Evolutionary conservation across 495 filamentous ascomycete genomes (phyloP).

Genomic region (Penicillium parvum): DNA sequence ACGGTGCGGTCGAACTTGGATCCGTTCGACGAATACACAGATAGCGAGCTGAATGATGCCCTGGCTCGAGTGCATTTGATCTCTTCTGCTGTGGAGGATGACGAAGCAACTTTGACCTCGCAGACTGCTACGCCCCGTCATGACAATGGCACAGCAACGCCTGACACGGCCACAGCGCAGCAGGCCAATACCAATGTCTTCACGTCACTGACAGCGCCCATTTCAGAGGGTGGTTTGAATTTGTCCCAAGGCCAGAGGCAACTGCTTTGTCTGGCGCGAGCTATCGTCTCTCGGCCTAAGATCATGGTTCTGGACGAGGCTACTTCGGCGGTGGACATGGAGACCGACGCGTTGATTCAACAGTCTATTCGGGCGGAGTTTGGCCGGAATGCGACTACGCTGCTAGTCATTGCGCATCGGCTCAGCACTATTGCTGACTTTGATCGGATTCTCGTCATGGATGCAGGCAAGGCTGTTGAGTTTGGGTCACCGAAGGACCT

Average conservation of each 20-base stretch:
- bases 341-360: constrained; percentile 79
- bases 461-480: constrained; percentile 69
- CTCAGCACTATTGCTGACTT: constrained; percentile 84
- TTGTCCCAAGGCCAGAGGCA: constrained; percentile 86
- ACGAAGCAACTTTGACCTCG: constrained; percentile 32
- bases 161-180: constrained; percentile 17
- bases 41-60: constrained; percentile 68
- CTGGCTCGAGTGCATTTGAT: constrained; percentile 74
- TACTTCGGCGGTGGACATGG: constrained; percentile 84
- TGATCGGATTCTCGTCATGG: constrained; percentile 77
- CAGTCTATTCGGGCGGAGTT: constrained; percentile 78
- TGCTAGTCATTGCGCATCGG: constrained; percentile 86
- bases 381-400: constrained; percentile 57
- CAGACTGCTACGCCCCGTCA: constrained; percentile 25
- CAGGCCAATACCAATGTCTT: constrained; percentile 61
- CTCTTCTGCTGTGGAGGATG: constrained; percentile 28
- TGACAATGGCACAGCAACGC: constrained; percentile 22
- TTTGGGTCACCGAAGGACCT: constrained; percentile 67
- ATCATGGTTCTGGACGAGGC: constrained; percentile 91
- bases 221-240: constrained; percentile 74
- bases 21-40: constrained; percentile 67
- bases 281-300: constrained; percentile 73
- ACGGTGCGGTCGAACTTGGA: constrained; percentile 81
- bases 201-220: constrained; percentile 52
- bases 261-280: constrained; percentile 81